phyloP scores from a whole-genome alignment of 495 filamentous ascomycete genomes.

The Aspergillus panamensis region DNA sequence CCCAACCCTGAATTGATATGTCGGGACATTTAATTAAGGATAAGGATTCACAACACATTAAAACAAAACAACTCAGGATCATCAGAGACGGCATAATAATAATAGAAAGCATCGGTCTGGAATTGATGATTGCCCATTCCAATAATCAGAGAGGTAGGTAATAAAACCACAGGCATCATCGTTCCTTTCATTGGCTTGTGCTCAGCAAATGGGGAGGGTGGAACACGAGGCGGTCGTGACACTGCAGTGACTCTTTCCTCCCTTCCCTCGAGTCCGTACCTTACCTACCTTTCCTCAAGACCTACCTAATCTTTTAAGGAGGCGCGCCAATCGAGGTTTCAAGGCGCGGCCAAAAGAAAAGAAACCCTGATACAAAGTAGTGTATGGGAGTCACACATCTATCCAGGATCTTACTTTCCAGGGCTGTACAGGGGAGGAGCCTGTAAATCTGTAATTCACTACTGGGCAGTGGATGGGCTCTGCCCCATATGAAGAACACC shows the following conservation, averaged over 20 bases:
- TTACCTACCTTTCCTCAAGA: not conserved
- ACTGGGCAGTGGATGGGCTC: not conserved
- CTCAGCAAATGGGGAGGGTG: constrained; percentile 3
- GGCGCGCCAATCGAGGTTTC: not conserved
- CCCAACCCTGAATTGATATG: too few species aligned
- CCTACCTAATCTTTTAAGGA: not conserved
- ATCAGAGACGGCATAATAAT: not conserved
- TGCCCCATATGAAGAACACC: not conserved
- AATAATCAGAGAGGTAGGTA: not conserved
- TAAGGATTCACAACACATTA: not conserved
- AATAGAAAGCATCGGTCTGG: not conserved
- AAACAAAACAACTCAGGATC: not conserved
- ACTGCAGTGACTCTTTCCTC: too few species aligned
- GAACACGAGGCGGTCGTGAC: constrained; percentile 8
- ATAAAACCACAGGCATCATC: constrained; percentile 3
- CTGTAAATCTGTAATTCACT: not conserved
- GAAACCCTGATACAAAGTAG: not conserved
- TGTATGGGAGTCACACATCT: constrained; percentile 3
- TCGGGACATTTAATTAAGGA: not conserved
- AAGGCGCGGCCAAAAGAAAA: not conserved
- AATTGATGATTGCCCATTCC: not conserved
- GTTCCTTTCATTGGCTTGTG: constrained; percentile 8
- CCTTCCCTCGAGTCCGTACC: not conserved
- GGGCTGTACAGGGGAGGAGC: not conserved
- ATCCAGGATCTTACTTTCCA: not conserved